A percentile compares a stretch with the other conserved stretches of the same genome.
These are phyloP conservation scores for Phaeosphaeria sp. DNA, from an alignment of 2,329 filamentous ascomycete species.

Conservation along the genomic window DNA sequence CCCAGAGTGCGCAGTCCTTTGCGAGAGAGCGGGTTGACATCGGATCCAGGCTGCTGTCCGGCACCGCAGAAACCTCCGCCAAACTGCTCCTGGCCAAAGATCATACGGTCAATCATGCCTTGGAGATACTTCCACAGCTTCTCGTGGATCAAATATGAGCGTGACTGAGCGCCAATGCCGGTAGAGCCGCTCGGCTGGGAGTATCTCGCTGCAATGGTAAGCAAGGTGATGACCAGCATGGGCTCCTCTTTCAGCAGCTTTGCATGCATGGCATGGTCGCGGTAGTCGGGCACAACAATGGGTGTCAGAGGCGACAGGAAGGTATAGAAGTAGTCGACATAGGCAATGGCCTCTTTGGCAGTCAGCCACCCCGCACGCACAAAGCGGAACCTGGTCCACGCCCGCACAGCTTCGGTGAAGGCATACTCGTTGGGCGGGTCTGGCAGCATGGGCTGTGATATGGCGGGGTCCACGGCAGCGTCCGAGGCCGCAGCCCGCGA, in stretches of 20 bases:
- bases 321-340: slow-evolving; percentile 95
- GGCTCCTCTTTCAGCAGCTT: slow-evolving; percentile 89
- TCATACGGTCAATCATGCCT: slow-evolving; percentile 91
- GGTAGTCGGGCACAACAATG: slow-evolving; percentile 90
- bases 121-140: slow-evolving; percentile 94
- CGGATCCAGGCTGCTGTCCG: slow-evolving; percentile 70
- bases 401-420: slow-evolving; percentile 72
- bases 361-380: slow-evolving; percentile 98
- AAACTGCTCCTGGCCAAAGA: slow-evolving; percentile 97
- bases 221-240: slow-evolving; percentile 86
- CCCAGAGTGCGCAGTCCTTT: slow-evolving; percentile 85
- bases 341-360: slow-evolving; percentile 88
- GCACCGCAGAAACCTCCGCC: slow-evolving; percentile 85
- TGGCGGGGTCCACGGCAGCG: slow-evolving; percentile 39
- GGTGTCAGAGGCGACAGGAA: slow-evolving; percentile 91
- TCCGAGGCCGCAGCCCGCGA: slow-evolving; percentile 32
- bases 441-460: slow-evolving; percentile 33
- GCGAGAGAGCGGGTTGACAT: slow-evolving; percentile 64
- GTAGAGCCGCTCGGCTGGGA: slow-evolving; percentile 75
- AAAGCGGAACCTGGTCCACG: slow-evolving; percentile 93
- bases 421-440: slow-evolving; percentile 45
- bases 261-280: slow-evolving; percentile 78
- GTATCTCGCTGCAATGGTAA: slow-evolving; percentile 91
- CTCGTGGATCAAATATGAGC: slow-evolving; percentile 91
- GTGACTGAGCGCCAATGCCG: slow-evolving; percentile 72